Evolutionary conservation across 1,139 yeast species (phyloP), one percentile per base, ranked within the genome.

Genomic region (Pichia sp.): DNA sequence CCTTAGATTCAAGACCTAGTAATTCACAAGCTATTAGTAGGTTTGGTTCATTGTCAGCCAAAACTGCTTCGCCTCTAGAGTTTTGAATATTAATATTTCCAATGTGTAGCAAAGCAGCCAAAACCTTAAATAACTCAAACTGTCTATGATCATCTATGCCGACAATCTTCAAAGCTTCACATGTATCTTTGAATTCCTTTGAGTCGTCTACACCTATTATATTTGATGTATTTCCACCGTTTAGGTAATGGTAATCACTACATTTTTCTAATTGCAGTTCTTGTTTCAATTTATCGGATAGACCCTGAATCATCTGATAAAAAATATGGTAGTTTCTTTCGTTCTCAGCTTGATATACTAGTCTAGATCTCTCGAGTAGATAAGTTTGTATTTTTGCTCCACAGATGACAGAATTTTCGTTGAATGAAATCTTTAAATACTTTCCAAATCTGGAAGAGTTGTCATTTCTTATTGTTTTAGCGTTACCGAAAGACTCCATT

Each of bases 401-500:
- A 61, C 89, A 85, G 63, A 93, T 93, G 44, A 87, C 79, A n/a
- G 85, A 80, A 30, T 78, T 68, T 31, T 76, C 69, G 68, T 90
- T 87, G 66, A 93, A 93, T 59, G 88, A 75, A 60, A 93, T 93
- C 70, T 91, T 97, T 64, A 93, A 76, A 66, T 93, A 93, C 69
- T 93, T 93, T 64, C 99, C 99, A 68, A 93, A 93, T 67, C 99
- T 83, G 22, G 98, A 91, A 39, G 98, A 93, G 70, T 93, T 93
- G 70, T 93, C 98, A 67, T 93, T 93, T 73, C 99, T 82, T 1
- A 96, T 90, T 4, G 99, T 93, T 69, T 93, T 93, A 10, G 99
- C 98, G 67, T 93, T 93, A 75, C 99, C 99, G 69, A 93, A 93
- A 0, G 98, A 95, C 71, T 93, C 99, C 95, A 93, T 89, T 60